Evolutionary conservation across 345 rosid genomes (phyloP).

Genomic region (Brassica nigra): DNA sequence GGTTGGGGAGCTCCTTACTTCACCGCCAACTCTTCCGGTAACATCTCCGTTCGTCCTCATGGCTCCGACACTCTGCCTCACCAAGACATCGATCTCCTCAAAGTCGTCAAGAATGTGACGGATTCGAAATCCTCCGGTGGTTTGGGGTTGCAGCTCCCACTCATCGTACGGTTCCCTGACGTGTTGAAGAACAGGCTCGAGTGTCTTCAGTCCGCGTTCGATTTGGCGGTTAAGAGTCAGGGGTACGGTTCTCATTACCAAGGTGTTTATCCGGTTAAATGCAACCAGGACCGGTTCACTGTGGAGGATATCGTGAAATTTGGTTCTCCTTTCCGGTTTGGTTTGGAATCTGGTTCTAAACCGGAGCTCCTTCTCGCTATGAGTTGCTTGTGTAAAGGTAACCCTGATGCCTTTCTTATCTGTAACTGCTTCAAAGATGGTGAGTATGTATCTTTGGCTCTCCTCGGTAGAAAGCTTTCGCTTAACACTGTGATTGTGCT

Average conservation of each 20-base stretch:
- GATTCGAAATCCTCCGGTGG: slow-evolving; percentile 49
- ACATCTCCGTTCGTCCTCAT: too few species aligned
- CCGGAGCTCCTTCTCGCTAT: slow-evolving; percentile 92
- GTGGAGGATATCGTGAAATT: slow-evolving; percentile 87
- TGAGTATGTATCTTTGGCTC: slow-evolving; percentile 77
- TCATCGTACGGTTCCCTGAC: slow-evolving; percentile 77
- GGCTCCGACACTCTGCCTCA: too few species aligned
- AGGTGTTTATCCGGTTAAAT: slow-evolving; percentile 93
- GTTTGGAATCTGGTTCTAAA: slow-evolving; percentile 93
- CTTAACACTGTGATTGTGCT: slow-evolving; percentile 83
- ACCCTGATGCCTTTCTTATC: slow-evolving; percentile 65
- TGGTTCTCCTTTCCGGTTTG: slow-evolving; percentile 44
- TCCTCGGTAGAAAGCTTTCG: slow-evolving; percentile 69
- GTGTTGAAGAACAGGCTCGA: slow-evolving; percentile 86
- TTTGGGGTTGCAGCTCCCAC: slow-evolving; percentile 84
- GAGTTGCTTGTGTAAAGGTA: slow-evolving; percentile 91
- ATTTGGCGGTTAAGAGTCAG: slow-evolving; percentile 62
- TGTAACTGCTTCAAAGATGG: slow-evolving; percentile 93
- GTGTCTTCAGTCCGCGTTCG: slow-evolving; percentile 79
- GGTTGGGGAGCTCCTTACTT: slow-evolving; percentile 1
- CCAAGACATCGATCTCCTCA: too few species aligned
- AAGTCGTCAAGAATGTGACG: too few species aligned
- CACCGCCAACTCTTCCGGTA: too few species aligned
- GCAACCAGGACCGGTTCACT: slow-evolving; percentile 91
- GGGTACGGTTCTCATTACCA: slow-evolving; percentile 75